These are phyloP conservation scores for Salmacisia buchloeana DNA, from an alignment of 1,284 basidiomycete species.

Conservation along the genomic window DNA sequence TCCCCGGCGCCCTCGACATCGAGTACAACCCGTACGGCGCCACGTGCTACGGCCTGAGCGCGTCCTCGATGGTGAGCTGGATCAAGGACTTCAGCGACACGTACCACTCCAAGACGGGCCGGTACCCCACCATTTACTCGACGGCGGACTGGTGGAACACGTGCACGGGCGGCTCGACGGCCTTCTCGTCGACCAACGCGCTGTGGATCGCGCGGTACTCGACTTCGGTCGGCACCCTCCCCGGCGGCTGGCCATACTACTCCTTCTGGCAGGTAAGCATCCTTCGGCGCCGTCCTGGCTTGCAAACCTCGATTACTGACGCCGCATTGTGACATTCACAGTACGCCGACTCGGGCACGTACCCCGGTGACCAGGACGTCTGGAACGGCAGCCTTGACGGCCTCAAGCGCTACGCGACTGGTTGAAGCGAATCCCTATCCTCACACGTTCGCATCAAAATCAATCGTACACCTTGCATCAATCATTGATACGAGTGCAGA, in stretches of 20 bases:
- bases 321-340: slow-evolving; percentile 55
- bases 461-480: no score
- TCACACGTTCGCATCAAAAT: background rate
- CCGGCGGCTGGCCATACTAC: slow-evolving; percentile 23
- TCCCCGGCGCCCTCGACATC: slow-evolving; percentile 40
- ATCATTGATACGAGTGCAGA: background rate
- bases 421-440: background rate
- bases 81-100: slow-evolving; percentile 56
- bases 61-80: slow-evolving; percentile 61
- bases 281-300: slow-evolving; percentile 62
- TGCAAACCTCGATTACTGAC: slow-evolving; percentile 64
- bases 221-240: slow-evolving; percentile 39
- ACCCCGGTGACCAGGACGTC: slow-evolving; percentile 60
- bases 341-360: slow-evolving; percentile 57
- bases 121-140: slow-evolving; percentile 60
- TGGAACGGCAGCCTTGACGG: slow-evolving; percentile 56
- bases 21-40: slow-evolving; percentile 14
- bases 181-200: slow-evolving; percentile 55
- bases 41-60: slow-evolving; percentile 59
- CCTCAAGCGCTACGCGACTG: slow-evolving; percentile 36
- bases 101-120: slow-evolving; percentile 58
- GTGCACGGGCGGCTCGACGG: slow-evolving; percentile 61
- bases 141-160: slow-evolving; percentile 65
- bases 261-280: background rate
- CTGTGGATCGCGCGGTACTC: slow-evolving; percentile 61